Percentiles rank a stretch among this genome's conserved stretches.
Evolutionary conservation across 2,329 filamentous ascomycete species (phyloP).

Genomic region (Penicillium sp.): DNA sequence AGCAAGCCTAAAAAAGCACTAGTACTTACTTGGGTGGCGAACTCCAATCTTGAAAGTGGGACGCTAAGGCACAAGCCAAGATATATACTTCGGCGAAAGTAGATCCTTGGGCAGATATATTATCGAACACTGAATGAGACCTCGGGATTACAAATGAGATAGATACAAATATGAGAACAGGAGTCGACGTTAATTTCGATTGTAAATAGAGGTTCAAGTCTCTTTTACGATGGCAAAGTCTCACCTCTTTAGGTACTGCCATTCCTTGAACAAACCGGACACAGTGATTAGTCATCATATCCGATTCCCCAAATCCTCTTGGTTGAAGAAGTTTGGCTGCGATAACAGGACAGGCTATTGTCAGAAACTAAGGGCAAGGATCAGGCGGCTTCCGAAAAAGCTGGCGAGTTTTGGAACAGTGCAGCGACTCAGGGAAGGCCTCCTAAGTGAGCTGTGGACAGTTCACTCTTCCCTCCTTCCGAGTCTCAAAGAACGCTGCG

Average conservation of each 20-base stretch:
- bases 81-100: not conserved
- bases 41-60: not conserved
- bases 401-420: not conserved
- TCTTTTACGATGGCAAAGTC: not conserved
- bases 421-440: not conserved
- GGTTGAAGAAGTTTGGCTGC: not conserved
- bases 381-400: not conserved
- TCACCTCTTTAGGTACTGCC: not conserved
- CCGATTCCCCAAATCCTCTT: not conserved
- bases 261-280: not conserved
- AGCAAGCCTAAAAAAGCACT: not conserved
- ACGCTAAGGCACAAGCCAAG: not conserved
- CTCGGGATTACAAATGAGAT: too few relatives aligned
- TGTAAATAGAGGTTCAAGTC: not conserved
- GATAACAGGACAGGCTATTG: not conserved
- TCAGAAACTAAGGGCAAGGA: not conserved
- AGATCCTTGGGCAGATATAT: not conserved
- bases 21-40: not conserved
- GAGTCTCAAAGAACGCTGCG: not conserved
- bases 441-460: not conserved
- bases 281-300: slow-evolving; percentile 5
- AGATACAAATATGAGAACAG: too few relatives aligned
- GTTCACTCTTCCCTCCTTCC: not conserved
- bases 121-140: too few relatives aligned
- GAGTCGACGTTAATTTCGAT: too few relatives aligned